Conservation (phyloP, 2,329 filamentous ascomycete genomes). For the Blastomyces percursus region DNA sequence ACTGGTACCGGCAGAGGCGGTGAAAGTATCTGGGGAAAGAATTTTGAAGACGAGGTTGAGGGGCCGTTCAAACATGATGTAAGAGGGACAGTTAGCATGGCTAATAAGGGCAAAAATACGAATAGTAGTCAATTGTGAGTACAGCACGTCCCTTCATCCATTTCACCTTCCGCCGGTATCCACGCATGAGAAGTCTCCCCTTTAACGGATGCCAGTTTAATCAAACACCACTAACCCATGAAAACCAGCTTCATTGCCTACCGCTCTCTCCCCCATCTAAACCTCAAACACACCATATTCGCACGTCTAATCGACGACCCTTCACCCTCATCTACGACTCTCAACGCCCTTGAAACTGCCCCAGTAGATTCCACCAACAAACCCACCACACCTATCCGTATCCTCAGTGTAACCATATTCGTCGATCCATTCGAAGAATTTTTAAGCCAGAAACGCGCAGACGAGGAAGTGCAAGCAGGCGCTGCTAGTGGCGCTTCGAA, state of each 20-base stretch:
- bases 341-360: constrained; percentile 66
- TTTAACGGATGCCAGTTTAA: too few species aligned
- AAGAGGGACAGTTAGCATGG: constrained; percentile 80
- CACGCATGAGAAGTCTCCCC: neutral
- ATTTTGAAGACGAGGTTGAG: constrained; percentile 88
- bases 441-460: constrained; percentile 58
- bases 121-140: constrained; percentile 75
- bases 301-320: constrained; percentile 65
- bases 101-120: constrained; percentile 96
- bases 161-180: neutral
- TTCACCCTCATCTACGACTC: constrained; percentile 34
- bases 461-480: constrained; percentile 44
- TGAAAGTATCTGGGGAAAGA: constrained; percentile 82
- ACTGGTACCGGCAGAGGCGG: constrained; percentile 88
- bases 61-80: constrained; percentile 74
- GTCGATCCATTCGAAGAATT: constrained; percentile 96
- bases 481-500: neutral
- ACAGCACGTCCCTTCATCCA: constrained; percentile 20
- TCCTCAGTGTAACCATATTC: constrained; percentile 74
- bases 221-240: neutral
- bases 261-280: constrained; percentile 69
- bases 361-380: constrained; percentile 62
- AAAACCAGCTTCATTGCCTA: constrained; percentile 67
- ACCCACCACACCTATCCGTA: constrained; percentile 66
- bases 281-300: constrained; percentile 96